These are phyloP conservation scores for Lentinula sp. DNA, from an alignment of 768 basidiomycete species.

Conservation along the genomic window DNA sequence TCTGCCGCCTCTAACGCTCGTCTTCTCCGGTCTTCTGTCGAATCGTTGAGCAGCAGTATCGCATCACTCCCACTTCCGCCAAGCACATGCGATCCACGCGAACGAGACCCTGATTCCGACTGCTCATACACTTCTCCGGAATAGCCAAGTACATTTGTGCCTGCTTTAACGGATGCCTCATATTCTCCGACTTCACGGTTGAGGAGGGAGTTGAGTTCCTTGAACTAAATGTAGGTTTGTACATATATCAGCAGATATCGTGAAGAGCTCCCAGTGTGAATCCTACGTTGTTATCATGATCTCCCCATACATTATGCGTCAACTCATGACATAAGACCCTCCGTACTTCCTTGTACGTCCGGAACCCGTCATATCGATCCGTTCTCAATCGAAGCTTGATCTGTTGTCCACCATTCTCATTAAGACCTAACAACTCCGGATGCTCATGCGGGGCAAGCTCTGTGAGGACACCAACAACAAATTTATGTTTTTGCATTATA, in stretches of 20 bases:
- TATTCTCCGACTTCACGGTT: constrained; percentile 70
- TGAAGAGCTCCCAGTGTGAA: background rate
- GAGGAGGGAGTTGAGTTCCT: constrained; percentile 66
- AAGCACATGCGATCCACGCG: constrained; percentile 46
- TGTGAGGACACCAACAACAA: constrained; percentile 63
- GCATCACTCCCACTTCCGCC: constrained; percentile 32
- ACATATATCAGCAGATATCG: background rate
- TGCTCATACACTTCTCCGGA: constrained; percentile 44
- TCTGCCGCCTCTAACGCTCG: constrained; percentile 57
- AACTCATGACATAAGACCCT: constrained; percentile 74
- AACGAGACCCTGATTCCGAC: constrained; percentile 47
- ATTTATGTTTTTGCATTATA: constrained; percentile 65
- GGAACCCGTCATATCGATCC: constrained; percentile 66
- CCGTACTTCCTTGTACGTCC: constrained; percentile 57
- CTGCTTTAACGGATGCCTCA: constrained; percentile 44
- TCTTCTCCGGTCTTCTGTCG: constrained; percentile 51
- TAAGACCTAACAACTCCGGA: constrained; percentile 64
- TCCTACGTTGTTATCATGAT: constrained; percentile 68
- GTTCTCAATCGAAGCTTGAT: constrained; percentile 71
- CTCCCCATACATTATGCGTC: constrained; percentile 68
- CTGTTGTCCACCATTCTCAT: constrained; percentile 52
- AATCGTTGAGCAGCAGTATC: constrained; percentile 26
- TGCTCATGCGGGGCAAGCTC: constrained; percentile 78
- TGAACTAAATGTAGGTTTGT: constrained; percentile 46
- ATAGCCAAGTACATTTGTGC: constrained; percentile 48